Percentiles rank a stretch among this genome's conserved stretches.
These are phyloP conservation scores for Dinochytrium kinnereticum DNA, from an alignment of 371 early-diverging fungal species.

Conservation along the genomic window DNA sequence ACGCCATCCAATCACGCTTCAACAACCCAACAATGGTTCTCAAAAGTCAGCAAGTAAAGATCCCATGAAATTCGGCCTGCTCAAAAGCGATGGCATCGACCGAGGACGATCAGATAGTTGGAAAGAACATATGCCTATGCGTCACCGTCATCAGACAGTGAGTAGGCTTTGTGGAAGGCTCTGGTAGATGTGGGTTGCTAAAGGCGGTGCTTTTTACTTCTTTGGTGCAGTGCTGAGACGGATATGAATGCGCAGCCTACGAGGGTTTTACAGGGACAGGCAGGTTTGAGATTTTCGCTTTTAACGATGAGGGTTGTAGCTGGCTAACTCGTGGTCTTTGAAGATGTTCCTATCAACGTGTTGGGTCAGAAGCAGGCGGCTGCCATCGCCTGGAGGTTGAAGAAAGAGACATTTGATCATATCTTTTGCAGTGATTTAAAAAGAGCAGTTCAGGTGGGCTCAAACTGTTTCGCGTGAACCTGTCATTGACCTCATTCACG, in stretches of 20 bases:
- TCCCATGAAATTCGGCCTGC: too few species aligned
- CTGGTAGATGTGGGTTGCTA: too few species aligned
- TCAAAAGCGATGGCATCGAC: background rate
- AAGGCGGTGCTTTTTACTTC: background rate
- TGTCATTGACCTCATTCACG: background rate
- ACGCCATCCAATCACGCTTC: too few species aligned
- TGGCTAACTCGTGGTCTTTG: background rate
- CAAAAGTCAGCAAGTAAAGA: too few species aligned
- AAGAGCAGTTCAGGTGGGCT: constrained; percentile 44
- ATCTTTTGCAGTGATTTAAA: constrained; percentile 52
- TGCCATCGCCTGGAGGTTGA: constrained; percentile 46
- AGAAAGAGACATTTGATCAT: constrained; percentile 44
- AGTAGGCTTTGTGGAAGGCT: constrained; percentile 3
- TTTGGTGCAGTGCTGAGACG: constrained; percentile 47
- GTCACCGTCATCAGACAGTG: constrained; percentile 46
- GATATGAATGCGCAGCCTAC: constrained; percentile 42
- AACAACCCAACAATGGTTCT: too few species aligned
- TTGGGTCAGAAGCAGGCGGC: constrained; percentile 45
- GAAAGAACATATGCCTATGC: constrained; percentile 28
- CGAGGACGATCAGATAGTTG: background rate
- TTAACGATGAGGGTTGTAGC: background rate
- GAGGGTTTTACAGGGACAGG: constrained; percentile 49
- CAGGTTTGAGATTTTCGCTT: constrained; percentile 25
- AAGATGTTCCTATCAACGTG: constrained; percentile 42
- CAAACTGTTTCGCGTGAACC: background rate